These are phyloP conservation scores for Silene conica DNA, from an alignment of 148 eudicot genomes.

Conservation along the genomic window DNA sequence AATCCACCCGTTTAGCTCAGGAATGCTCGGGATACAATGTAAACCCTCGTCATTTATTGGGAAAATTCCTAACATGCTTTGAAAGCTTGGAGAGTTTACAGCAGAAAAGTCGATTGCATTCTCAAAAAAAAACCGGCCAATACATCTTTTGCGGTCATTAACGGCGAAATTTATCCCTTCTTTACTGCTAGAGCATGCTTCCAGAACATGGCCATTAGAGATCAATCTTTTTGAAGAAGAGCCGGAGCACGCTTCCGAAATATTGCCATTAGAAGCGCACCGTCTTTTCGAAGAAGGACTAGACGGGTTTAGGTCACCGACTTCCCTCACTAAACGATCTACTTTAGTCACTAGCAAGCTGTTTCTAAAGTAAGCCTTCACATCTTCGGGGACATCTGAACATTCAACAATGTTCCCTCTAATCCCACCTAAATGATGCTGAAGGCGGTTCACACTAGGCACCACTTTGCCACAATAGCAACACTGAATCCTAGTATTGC, in stretches of 20 bases:
- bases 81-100: slow-evolving; percentile 40
- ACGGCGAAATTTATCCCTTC: slow-evolving; percentile 24
- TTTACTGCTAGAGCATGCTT: slow-evolving; percentile 8
- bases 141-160: slow-evolving; percentile 24
- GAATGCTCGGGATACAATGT: slow-evolving; percentile 35
- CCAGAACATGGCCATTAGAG: slow-evolving; percentile 7
- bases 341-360: slow-evolving; percentile 27
- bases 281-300: slow-evolving; percentile 35
- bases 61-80: slow-evolving; percentile 33
- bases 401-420: slow-evolving; percentile 38
- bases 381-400: slow-evolving; percentile 29
- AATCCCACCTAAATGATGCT: slow-evolving; percentile 43
- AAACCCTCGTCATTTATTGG: slow-evolving; percentile 14
- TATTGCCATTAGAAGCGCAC: slow-evolving; percentile 18
- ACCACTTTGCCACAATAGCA: slow-evolving; percentile 47
- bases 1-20: slow-evolving; percentile 53
- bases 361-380: slow-evolving; percentile 31
- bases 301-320: slow-evolving; percentile 24
- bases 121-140: slow-evolving; percentile 61
- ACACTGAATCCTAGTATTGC: slow-evolving; percentile 40
- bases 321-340: slow-evolving; percentile 33
- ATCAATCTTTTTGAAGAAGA: slow-evolving; percentile 14
- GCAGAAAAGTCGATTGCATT: slow-evolving; percentile 41
- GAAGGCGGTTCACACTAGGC: slow-evolving; percentile 43
- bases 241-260: slow-evolving; percentile 1